phyloP scores from a whole-genome alignment of 257 asterid genomes.

The Nicotiana benthamiana region DNA sequence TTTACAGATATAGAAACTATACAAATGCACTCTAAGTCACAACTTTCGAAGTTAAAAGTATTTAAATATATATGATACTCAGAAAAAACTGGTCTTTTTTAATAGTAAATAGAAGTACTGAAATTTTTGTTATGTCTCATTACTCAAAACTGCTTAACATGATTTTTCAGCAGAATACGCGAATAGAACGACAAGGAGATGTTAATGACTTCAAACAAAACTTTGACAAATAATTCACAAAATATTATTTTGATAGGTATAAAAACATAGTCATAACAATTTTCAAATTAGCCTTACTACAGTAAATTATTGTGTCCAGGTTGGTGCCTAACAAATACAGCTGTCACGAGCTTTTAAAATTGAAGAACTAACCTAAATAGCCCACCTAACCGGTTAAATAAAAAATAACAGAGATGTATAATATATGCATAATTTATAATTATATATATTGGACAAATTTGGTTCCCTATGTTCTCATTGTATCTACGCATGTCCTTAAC shows the following conservation, averaged over 20 bases:
- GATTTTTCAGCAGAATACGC: not conserved
- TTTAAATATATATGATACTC: not conserved
- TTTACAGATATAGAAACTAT: no score
- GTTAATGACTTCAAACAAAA: not conserved
- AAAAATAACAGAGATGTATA: no score
- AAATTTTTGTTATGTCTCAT: no score
- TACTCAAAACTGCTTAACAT: not conserved
- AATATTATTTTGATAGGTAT: not conserved
- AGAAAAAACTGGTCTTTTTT: not conserved
- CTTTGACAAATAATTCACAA: not conserved
- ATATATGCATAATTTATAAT: no score
- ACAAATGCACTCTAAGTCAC: no score
- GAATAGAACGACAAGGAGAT: not conserved
- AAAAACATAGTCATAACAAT: not conserved
- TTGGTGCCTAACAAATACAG: not conserved
- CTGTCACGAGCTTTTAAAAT: no score
- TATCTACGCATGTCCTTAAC: no score
- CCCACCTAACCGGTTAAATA: no score
- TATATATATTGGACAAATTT: no score
- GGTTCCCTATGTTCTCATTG: no score
- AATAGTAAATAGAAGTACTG: not conserved
- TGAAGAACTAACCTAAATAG: no score
- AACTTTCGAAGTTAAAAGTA: not conserved
- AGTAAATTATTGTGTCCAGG: not conserved
- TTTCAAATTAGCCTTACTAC: not conserved